Evolutionary conservation across 2,329 filamentous ascomycete species (phyloP), one percentile per base, ranked within the genome.

Genomic region (Byssothecium circinans): DNA sequence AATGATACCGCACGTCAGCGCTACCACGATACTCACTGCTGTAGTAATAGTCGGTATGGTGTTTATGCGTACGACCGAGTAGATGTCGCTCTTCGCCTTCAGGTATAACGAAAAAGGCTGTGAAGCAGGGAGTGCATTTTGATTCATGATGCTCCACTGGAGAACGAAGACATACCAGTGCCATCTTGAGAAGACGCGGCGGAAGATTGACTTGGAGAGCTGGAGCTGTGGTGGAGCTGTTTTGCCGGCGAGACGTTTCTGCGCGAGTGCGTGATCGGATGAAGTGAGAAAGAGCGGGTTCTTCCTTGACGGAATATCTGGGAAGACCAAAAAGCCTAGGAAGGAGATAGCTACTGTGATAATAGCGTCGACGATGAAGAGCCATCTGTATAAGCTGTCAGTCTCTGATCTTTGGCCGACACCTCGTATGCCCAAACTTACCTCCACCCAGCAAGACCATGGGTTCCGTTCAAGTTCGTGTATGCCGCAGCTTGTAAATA

Each of bases 41-140:
- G 69, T 71, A 1, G 67, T 65, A 8, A 72, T 64, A 1, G 73
- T 76, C 6, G 73, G 72, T 5, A 75, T 54, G 0, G 69, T 74
- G 54, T 76, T 76, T 45, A 76, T 66, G 32, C 65, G 65, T 1
- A 67, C 64, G 14, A 75, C 60, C 1, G 73, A 74, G 36, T 54
- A 54, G 27, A 47, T 46, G 6, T 43, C 12, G 11, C 45, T 49
- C n/a, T 54, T 52, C 53, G 69, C 71, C 52, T 71, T 72, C 34
- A 75, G 64, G 47, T 75, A 76, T 2, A 75, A 57, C 8, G 64
- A 70, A 47, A 75, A 75, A 0, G 71, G 70, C n/a, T 66, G 59
- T 1, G 62, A 62, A 12, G 60, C 56, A 8, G 67, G 62, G 14
- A 65, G 56, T 32, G 69, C 65, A 45, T 71, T 74, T 47, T 72